Percentiles rank a stretch among this genome's conserved stretches.
phyloP scores from a whole-genome alignment of 108 stramenopile genomes.

The Skeletonema costatum region DNA sequence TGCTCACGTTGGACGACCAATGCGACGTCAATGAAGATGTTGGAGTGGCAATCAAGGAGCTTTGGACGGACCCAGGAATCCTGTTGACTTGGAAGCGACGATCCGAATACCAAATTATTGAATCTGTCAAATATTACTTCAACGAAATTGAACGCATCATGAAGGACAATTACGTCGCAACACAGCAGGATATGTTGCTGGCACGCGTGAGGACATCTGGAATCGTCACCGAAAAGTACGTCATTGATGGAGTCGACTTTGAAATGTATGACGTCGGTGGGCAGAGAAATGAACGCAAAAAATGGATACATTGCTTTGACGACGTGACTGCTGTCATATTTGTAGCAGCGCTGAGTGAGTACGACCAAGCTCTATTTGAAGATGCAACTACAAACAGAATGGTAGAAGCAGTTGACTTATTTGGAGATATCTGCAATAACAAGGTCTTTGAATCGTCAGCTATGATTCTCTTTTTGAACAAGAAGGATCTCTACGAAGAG shows the following conservation, averaged over 20 bases:
- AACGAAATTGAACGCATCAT: conserved; percentile 76
- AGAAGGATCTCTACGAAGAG: conserved; percentile 98
- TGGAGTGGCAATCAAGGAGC: conserved; percentile 58
- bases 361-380: conserved; percentile 96
- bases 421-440: conserved; percentile 96
- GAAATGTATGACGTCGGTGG: conserved; percentile 98
- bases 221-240: conserved; percentile 88
- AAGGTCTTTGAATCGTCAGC: conserved; percentile 88
- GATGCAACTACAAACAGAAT: conserved; percentile 94
- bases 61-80: conserved; percentile 66
- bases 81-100: conserved; percentile 76
- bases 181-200: conserved; percentile 94
- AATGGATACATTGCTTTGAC: conserved; percentile 96
- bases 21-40: conserved; percentile 53
- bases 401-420: conserved; percentile 94
- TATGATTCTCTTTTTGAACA: conserved; percentile 97
- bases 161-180: conserved; percentile 70
- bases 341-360: conserved; percentile 96
- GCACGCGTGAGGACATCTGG: conserved; percentile 97
- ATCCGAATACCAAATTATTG: conserved; percentile 77
- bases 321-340: conserved; percentile 99
- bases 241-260: conserved; percentile 89
- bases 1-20: conserved; percentile 43
- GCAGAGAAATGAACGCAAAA: conserved; percentile 87
- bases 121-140: conserved; percentile 81